Base-by-base conservation (phyloP, 495 filamentous ascomycete genomes). In the Xylaria flabelliformis region DNA sequence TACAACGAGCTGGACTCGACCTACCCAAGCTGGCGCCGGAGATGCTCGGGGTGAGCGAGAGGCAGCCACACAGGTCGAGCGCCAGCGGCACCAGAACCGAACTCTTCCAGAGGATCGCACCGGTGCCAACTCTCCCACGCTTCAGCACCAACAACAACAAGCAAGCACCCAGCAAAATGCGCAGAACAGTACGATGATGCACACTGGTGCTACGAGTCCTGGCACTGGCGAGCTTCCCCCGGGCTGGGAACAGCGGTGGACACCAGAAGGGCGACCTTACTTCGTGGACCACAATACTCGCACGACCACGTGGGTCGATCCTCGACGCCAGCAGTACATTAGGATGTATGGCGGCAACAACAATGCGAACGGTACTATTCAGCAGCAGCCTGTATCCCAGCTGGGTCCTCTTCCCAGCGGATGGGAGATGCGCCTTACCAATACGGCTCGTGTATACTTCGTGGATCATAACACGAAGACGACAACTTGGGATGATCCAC, bases 401-500 rank as follows among this genome's bases (percentile, higher is more conserved):
- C 88, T 99, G 44, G 96, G 96, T n/a, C 95, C 96, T 36, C 80
- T 99, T 53, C 96, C 96, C 15, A 98, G 95, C 80, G 96, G 96
- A 24, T 99, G 96, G 96, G 96, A 99, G 85, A 99, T 99, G 96
- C 92, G 96, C 70, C 89, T 99, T 32, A 99, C 96, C 62, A 98
- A 98, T 79, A 99, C 96, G 8, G 96, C 96, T 15, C 89, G 96
- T 58, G 96, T 99, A 29, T 99, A 99, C 82, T 99, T 99, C 79
- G 96, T 99, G 44, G 96, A 99, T 78, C 96, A 99, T 85, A 99
- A 99, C 80, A 99, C 96, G 71, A 99, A 99, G 86, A 99, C 96
- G 0, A 99, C 96, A 15, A 99, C 96, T n/a, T 99, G 96, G 96
- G 96, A 99, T 77, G 96, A 99, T 77, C 96, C 96, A 26, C 90